These are phyloP conservation scores for Panaeolus cyanescens DNA, from an alignment of 768 basidiomycete genomes.

Conservation along the genomic window DNA sequence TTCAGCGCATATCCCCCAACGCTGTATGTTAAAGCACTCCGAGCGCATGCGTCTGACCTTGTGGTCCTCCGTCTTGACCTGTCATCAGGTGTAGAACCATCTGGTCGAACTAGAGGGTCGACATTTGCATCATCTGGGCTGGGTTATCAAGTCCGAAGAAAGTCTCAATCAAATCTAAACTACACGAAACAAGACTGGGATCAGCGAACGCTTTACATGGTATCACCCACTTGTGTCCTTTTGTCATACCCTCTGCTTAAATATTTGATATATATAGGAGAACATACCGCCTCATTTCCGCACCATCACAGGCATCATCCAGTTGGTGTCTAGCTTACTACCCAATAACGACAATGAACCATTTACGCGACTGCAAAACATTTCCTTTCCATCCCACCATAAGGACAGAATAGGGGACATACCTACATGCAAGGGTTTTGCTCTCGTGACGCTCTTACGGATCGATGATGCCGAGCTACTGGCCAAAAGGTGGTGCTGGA, in stretches of 20 bases:
- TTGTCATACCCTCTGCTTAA: not conserved
- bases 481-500: slow-evolving; percentile 65
- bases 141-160: slow-evolving; percentile 68
- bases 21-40: slow-evolving; percentile 58
- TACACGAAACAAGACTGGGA: slow-evolving; percentile 55
- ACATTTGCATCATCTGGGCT: slow-evolving; percentile 28
- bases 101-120: slow-evolving; percentile 27
- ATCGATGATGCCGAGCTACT: slow-evolving; percentile 42
- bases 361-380: slow-evolving; percentile 43
- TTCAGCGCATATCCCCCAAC: slow-evolving; percentile 11
- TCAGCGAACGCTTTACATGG: slow-evolving; percentile 64
- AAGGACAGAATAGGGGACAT: slow-evolving; percentile 55
- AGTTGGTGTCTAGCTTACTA: slow-evolving; percentile 41
- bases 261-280: slow-evolving; percentile 48
- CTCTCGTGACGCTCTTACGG: slow-evolving; percentile 59
- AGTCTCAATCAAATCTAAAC: slow-evolving; percentile 29
- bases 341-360: slow-evolving; percentile 7
- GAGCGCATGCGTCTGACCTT: slow-evolving; percentile 42
- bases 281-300: slow-evolving; percentile 62
- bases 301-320: slow-evolving; percentile 47
- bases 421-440: slow-evolving; percentile 75
- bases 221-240: slow-evolving; percentile 32
- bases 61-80: slow-evolving; percentile 52
- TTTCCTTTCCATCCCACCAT: slow-evolving; percentile 64
- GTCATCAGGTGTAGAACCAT: slow-evolving; percentile 27